These are phyloP conservation scores for Neurospora sp. DNA, from an alignment of 2,329 filamentous ascomycete genomes.

Conservation along the genomic window DNA sequence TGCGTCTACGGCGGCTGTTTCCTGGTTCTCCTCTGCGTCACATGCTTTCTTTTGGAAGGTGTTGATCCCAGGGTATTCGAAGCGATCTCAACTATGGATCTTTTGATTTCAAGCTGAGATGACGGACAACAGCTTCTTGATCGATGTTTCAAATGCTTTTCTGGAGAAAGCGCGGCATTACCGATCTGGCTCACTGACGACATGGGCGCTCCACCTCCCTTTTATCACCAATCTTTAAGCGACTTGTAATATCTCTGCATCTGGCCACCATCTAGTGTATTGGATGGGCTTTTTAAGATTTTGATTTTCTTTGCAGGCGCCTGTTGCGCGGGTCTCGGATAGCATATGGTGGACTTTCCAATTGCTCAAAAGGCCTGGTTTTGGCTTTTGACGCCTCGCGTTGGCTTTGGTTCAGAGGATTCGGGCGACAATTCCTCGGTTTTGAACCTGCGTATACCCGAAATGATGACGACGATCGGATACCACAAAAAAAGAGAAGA, in stretches of 20 bases:
- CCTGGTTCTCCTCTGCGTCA: background rate
- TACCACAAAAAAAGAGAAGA: slow-evolving; percentile 10
- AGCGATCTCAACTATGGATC: background rate
- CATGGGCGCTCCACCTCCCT: background rate
- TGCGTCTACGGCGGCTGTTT: background rate
- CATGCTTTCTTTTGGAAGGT: background rate
- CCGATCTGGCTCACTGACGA: background rate
- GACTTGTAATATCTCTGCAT: slow-evolving; percentile 10
- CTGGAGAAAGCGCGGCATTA: background rate
- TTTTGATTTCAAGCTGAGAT: background rate
- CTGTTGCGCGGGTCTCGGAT: background rate
- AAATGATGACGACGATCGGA: slow-evolving; percentile 16
- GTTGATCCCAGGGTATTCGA: background rate
- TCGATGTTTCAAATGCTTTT: background rate
- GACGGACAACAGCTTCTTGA: background rate
- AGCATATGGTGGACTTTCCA: background rate
- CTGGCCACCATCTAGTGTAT: background rate
- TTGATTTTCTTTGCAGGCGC: background rate
- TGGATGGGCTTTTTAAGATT: slow-evolving; percentile 3
- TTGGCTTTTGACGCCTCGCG: slow-evolving; percentile 1
- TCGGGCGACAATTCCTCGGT: slow-evolving; percentile 2
- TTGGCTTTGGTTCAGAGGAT: slow-evolving; percentile 1
- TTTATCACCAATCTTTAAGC: background rate
- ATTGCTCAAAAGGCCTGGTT: background rate
- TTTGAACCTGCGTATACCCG: slow-evolving; percentile 8